Percentiles rank a stretch among this genome's conserved stretches.
phyloP scores from a whole-genome alignment of 352 stramenopile genomes.

The Thraustochytrium sp. region DNA sequence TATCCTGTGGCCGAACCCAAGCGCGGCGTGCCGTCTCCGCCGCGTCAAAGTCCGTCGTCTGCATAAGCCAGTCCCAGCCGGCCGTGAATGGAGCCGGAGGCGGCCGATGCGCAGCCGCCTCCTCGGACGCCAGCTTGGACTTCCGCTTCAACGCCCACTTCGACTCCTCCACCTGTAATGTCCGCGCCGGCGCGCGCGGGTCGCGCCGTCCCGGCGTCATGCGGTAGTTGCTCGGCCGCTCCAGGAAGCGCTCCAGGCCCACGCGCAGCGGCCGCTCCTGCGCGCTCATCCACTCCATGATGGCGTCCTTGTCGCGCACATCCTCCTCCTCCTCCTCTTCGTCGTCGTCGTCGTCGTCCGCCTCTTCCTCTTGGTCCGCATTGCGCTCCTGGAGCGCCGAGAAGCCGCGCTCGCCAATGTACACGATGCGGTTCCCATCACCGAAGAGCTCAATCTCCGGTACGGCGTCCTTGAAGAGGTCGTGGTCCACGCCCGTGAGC shows the following conservation, averaged over 20 bases:
- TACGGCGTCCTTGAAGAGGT: neutral
- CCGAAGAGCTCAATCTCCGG: neutral
- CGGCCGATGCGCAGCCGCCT: neutral
- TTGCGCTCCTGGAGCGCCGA: neutral
- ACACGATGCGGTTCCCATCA: slow-evolving; percentile 6
- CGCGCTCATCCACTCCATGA: slow-evolving; percentile 8
- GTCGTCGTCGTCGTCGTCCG: neutral
- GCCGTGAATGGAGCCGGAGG: neutral
- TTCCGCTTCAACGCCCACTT: neutral
- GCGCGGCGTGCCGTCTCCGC: neutral
- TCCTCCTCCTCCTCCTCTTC: neutral
- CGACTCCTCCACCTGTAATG: neutral
- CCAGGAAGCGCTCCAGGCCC: neutral
- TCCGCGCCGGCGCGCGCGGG: neutral
- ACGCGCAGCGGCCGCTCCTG: neutral
- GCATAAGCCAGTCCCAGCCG: slow-evolving; percentile 37
- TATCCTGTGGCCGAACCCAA: neutral
- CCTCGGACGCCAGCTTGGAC: neutral
- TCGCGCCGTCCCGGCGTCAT: neutral
- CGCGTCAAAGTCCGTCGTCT: neutral
- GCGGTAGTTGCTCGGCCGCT: neutral
- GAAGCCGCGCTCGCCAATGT: slow-evolving; percentile 1
- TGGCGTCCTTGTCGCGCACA: neutral
- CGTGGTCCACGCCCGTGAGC: neutral
- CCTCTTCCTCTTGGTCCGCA: no score